Base-by-base conservation (phyloP, 208 protist genomes). In the Leishmania gerbilli region DNA sequence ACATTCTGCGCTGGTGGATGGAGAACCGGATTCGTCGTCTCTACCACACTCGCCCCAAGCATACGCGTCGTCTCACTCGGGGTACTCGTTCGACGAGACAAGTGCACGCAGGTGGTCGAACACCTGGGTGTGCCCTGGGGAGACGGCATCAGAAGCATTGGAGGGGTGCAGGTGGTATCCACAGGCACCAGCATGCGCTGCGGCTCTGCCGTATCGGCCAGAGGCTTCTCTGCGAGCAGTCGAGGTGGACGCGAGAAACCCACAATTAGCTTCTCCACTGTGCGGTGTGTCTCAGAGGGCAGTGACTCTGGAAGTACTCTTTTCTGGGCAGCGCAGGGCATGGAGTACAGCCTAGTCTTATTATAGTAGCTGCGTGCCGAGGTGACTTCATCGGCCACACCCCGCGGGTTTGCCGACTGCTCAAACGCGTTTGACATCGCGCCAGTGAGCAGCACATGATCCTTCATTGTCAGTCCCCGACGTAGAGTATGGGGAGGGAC, bases 11-110 rank as follows among this genome's bases (percentile, higher is more conserved):
- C 60, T 15, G 79, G 79, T 17, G 79, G 72, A 55, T 67, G 78
- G 31, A 77, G 76, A 56, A 55, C 34, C 21, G 79, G 71, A 7
- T 65, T 72, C 58, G 69, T 74, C 6, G n/a, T n/a, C 76, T 80
- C 69, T 55, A 34, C 60, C 49, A 72, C 40, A 72, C 24, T 34
- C 68, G 45, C 42, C 47, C 60, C 71, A 9, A 58, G 2, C 27
- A 75, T 19, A 34, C 27, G 42, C 31, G 24, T 24, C n/a, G 49
- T 24, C 27, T 40, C 49, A 42, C 8, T 40, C 47, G 19, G 11
- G 31, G 45, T 15, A 24, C 2, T 9, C 7, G 13, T 19, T 15
- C 34, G 40, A 49, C 49, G 45, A 72, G 71, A 40, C 47, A 42
- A 21, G 27, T 13, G n/a, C 7, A n/a, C 47, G 21, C 9, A 58